A percentile compares a stretch with the other conserved stretches of the same genome.
These are phyloP conservation scores for Ascochyta rabiei DNA, from an alignment of 2,329 filamentous ascomycete species.

Conservation along the genomic window DNA sequence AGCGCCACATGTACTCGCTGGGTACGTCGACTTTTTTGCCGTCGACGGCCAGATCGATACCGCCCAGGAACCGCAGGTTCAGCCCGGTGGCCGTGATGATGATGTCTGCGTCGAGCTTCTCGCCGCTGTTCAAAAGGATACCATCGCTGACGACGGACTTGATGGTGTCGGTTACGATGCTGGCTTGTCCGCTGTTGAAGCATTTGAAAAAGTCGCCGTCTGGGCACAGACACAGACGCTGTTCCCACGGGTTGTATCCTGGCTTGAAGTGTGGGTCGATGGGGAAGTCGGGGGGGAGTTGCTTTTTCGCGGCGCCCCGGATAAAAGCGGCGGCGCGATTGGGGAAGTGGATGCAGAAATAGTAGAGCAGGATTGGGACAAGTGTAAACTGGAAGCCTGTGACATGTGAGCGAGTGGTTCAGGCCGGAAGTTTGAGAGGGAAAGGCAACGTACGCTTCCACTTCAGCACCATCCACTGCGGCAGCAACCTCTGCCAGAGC, in stretches of 20 bases:
- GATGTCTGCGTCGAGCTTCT: conserved; percentile 62
- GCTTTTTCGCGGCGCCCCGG: conserved; percentile 51
- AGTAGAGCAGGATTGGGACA: conserved; percentile 55
- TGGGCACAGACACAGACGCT: conserved; percentile 74
- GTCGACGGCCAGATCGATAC: conserved; percentile 59
- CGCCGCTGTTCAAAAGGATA: conserved; percentile 56
- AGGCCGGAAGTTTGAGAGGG: no score
- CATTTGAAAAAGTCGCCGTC: conserved; percentile 64
- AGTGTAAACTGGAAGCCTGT: conserved; percentile 57
- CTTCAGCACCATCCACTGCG: conserved; percentile 53
- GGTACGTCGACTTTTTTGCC: conserved; percentile 53
- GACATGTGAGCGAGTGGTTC: background rate
- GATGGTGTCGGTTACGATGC: conserved; percentile 63
- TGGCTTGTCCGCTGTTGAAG: conserved; percentile 57
- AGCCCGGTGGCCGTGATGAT: conserved; percentile 71
- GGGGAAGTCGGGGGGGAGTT: conserved; percentile 57
- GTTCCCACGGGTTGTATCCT: conserved; percentile 64
- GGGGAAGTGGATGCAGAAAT: conserved; percentile 62
- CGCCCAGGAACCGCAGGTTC: conserved; percentile 61
- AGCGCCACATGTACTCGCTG: conserved; percentile 65
- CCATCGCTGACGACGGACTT: conserved; percentile 56
- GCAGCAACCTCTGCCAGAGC: conserved; percentile 50
- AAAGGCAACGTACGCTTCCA: conserved; percentile 50
- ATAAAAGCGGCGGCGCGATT: conserved; percentile 56
- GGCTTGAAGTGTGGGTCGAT: conserved; percentile 56